A percentile compares a stretch with the other conserved stretches of the same genome.
These are phyloP conservation scores for Parastagonospora avenae DNA, from an alignment of 2,329 filamentous ascomycete genomes.

Conservation along the genomic window DNA sequence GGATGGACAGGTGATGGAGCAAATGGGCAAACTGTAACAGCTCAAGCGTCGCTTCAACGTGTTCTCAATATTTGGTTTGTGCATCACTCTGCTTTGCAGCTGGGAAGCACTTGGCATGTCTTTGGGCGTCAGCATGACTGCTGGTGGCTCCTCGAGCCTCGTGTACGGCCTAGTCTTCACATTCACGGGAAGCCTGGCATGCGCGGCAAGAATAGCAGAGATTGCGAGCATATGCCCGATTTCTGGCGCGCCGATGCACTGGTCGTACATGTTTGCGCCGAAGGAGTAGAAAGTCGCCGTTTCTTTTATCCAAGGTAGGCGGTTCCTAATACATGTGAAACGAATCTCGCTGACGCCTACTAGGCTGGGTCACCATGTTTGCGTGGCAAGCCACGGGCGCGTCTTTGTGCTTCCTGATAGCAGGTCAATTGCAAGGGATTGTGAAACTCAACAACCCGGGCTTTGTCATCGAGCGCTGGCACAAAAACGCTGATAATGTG, in stretches of 20 bases:
- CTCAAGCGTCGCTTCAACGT: background rate
- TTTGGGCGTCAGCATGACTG: background rate
- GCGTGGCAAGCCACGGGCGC: background rate
- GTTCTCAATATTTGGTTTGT: background rate
- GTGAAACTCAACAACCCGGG: constrained; percentile 39
- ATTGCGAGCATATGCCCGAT: background rate
- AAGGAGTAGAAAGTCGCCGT: background rate
- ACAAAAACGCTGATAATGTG: constrained; percentile 54
- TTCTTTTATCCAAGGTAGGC: background rate
- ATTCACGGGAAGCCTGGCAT: background rate
- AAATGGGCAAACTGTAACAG: constrained; percentile 1
- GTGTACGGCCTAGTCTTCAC: background rate
- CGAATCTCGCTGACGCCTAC: background rate
- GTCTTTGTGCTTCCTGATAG: background rate
- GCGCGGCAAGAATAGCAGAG: background rate
- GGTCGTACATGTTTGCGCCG: constrained; percentile 1
- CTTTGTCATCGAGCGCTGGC: constrained; percentile 49
- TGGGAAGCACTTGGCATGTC: background rate
- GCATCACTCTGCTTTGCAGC: background rate
- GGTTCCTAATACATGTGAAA: background rate
- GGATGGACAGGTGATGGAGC: background rate
- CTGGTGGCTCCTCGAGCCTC: background rate
- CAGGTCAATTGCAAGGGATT: constrained; percentile 11
- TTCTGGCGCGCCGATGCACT: background rate
- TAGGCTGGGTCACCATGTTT: constrained; percentile 1